These are phyloP conservation scores for Cinchona pubescens DNA, from an alignment of 257 asterid species.

Conservation along the genomic window DNA sequence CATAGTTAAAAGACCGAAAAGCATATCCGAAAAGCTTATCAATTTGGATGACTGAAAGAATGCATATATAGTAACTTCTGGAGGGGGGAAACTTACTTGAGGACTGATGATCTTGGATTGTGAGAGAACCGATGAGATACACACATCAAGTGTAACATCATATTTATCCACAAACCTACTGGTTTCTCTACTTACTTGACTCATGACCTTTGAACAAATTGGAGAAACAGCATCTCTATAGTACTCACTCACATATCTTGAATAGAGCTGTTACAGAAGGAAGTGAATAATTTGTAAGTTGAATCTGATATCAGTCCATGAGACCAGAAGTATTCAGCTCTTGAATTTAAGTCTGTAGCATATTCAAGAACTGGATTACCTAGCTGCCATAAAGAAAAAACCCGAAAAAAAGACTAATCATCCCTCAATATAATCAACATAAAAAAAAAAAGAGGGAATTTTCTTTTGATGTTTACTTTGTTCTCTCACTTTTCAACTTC, in stretches of 20 bases:
- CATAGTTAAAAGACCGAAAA: background rate
- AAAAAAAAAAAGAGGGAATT: background rate
- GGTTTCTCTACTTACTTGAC: constrained; percentile 55
- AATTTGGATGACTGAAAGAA: background rate
- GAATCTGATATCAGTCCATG: constrained; percentile 72
- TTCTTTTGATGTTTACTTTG: background rate
- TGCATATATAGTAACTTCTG: background rate
- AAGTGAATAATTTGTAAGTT: constrained; percentile 53
- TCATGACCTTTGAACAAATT: constrained; percentile 49
- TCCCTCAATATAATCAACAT: constrained; percentile 9
- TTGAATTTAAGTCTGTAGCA: constrained; percentile 54
- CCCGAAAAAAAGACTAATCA: background rate
- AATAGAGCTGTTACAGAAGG: constrained; percentile 58
- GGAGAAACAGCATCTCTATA: constrained; percentile 50
- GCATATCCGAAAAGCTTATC: constrained; percentile 2
- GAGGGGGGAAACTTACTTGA: constrained; percentile 33
- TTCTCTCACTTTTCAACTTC: background rate
- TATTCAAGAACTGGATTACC: constrained; percentile 76
- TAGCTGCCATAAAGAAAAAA: constrained; percentile 37
- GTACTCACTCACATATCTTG: constrained; percentile 58
- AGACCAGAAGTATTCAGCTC: constrained; percentile 76
- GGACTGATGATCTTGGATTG: constrained; percentile 59
- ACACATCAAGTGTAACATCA: constrained; percentile 70
- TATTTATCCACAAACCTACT: constrained; percentile 62
- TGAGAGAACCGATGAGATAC: constrained; percentile 60